Base-by-base conservation (phyloP, 495 filamentous ascomycete genomes). In the Elaphomyces granulatus region DNA sequence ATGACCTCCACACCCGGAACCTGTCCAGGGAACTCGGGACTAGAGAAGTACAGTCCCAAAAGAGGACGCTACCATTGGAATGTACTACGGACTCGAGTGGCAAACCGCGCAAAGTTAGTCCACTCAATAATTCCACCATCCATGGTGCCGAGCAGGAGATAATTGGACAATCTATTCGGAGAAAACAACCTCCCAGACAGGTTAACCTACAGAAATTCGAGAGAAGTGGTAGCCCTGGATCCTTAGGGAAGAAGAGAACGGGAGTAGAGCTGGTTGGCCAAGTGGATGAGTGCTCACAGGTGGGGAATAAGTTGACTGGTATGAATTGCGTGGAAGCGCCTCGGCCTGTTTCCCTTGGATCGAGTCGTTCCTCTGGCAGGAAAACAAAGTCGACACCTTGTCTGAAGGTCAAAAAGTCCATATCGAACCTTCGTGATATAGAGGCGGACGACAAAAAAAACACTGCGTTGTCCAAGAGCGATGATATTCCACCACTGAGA, bases 381-480 rank as follows among this genome's bases (percentile, higher is more conserved):
- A 28, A 28, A 6, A 28, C 23, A 6, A 28, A 28, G 23, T 28
- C 23, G 6, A 28, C 23, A 6, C 12, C 23, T 28, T 28, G 23
- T 12, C 23, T 28, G 23, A 28, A 28, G 12, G 23, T 28, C 23
- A 28, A 28, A 28, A 28, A 28, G 23, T 28, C 23, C 23, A 28
- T 28, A 28, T 12, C 23, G 23, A 28, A 28, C 12, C 23, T 28
- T 28, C 23, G 23, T 12, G n/a, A n/a, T 8, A 14, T 43, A 19
- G 2, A 44, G 14, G 20, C 38, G 16, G 19, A 40, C 19, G 8
- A 28, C 38, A 21, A 31, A 16, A 40, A 39, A 20, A 19, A 38
- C n/a, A n/a, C n/a, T n/a, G n/a, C n/a, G n/a, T n/a, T n/a, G n/a
- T n/a, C n/a, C n/a, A n/a, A n/a, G n/a, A n/a, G n/a, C n/a, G n/a